Evolutionary conservation across 2,329 filamentous ascomycete species (phyloP), one percentile per base, ranked within the genome.

Genomic region (Nothophaeocryptopus gaeumannii): DNA sequence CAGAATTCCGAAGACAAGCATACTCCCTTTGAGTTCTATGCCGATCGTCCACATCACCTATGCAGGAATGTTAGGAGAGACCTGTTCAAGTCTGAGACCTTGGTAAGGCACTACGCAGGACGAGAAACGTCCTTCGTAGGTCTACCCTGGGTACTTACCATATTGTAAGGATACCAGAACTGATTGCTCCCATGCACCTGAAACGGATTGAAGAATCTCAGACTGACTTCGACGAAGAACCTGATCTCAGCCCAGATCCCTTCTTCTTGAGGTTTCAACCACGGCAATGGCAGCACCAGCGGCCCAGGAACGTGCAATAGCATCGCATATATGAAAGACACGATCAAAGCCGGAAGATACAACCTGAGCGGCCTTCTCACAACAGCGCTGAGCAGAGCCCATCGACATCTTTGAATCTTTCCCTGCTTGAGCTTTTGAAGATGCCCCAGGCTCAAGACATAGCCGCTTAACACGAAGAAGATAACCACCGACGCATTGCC

Each of bases 31-130:
- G 65, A 83, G 78, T 63, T 85, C 82, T 12, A 81, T 69, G 0
- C 82, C 80, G 45, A 85, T 84, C 0, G 76, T 82, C 79, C 81
- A 84, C n/a, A n/a, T n/a, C n/a, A n/a, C n/a, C 39, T 45, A 39
- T 5, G 46, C 50, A 10, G 34, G 29, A 35, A 56, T 47, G 41
- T 53, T 51, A 7, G 30, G 31, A 41, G 38, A 54, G 20, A 42
- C 16, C 14, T 29, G 16, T 12, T 10, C 13, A 12, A 31, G 15
- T 14, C 20, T 26, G 7, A 29, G 10, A 26, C 47, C 42, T 3
- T 37, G 38, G n/a, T 47, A 39, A 41, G 54, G 49, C 5, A 42
- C 16, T 5, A 30, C 35, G 39, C 50, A 50, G 31, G 16, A 47
- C 11, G 39, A 15, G n/a, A 39, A 12, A 15, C 30, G 16, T 16